A percentile compares a stretch with the other conserved stretches of the same genome.
Evolutionary conservation across 2,329 filamentous ascomycete genomes (phyloP).

Genomic region (Magnaporthiopsis incrustans): DNA sequence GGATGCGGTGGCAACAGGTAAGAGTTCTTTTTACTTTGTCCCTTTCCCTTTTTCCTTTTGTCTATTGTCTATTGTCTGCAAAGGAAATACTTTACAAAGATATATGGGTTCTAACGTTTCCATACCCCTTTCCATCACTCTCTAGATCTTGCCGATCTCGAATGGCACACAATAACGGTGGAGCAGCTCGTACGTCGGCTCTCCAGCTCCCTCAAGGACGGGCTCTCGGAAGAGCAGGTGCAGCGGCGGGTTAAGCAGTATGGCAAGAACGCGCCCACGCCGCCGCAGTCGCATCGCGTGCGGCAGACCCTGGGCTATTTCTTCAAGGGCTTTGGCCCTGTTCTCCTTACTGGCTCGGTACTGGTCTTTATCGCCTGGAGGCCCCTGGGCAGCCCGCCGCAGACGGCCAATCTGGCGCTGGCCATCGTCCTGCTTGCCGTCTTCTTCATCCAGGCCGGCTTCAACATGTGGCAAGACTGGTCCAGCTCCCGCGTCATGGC

Average conservation of each 20-base stretch:
- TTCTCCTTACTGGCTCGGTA: conserved; percentile 60
- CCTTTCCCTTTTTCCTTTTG: no score
- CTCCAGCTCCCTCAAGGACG: conserved; percentile 44
- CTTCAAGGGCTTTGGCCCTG: conserved; percentile 68
- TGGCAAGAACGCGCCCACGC: conserved; percentile 59
- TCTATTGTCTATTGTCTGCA: no score
- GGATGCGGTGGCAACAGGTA: conserved; percentile 16
- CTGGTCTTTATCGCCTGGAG: conserved; percentile 73
- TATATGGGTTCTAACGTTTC: neutral
- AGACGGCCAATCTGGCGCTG: conserved; percentile 61
- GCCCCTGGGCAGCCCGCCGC: conserved; percentile 63
- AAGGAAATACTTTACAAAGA: conserved; percentile 8
- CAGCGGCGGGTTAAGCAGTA: conserved; percentile 47
- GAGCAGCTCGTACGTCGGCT: conserved; percentile 54
- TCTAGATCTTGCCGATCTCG: conserved; percentile 51
- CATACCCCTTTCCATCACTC: no score
- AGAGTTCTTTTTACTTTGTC: neutral
- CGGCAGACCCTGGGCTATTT: conserved; percentile 59
- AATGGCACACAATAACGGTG: conserved; percentile 57
- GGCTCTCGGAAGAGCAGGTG: conserved; percentile 53
- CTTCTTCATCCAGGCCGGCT: conserved; percentile 60
- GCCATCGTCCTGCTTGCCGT: conserved; percentile 66
- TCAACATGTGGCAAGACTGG: conserved; percentile 68
- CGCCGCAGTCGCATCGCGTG: conserved; percentile 53
- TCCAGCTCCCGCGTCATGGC: conserved; percentile 70